Evolutionary conservation across 108 stramenopile genomes (phyloP), one percentile per base, ranked within the genome.

Genomic region (Poteriospumella lacustris): DNA sequence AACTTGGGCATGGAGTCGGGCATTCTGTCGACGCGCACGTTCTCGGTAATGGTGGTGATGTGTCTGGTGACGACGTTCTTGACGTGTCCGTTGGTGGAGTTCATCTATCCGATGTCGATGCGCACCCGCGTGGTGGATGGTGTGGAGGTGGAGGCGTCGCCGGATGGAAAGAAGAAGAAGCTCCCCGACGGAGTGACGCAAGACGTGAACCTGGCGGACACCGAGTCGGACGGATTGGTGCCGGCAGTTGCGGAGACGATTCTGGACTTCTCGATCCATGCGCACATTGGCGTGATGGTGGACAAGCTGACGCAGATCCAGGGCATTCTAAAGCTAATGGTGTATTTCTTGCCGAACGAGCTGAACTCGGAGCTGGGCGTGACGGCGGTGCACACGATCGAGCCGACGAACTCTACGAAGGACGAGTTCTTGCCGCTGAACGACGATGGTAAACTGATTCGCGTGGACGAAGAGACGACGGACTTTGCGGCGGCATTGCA

Each of bases 1-100:
- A 81, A 81, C 79, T 42, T 80, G 33, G 81, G 81, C 40, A 72
- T 81, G 12, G 76, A 64, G 36, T n/a, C 68, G 15, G 60, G 60
- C 36, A 44, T 78, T 2, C n/a, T 78, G 42, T 29, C 19, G 19
- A 31, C 33, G 64, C 59, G 60, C 2, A 70, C 58, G 19, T 78
- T 78, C 26, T 59, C 78, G 19, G 58, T 78, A 1, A 78, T 78
- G 78, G 68, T 78, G 24, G 31, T 78, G 41, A 78, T 78, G 78
- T 42, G 58, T 58, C 42, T 78, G 19, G 29, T 78, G 12, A 78
- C 78, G n/a, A 62, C 78, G 34, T 70, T 0, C 67, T 33, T 78
- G 28, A 78, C 78, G 19, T 68, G 12, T 43, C 78, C 78, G 33
- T 3, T 70, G 31, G 67, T 78, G 2, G 78, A 78, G 26, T 64